phyloP scores from a whole-genome alignment of 768 basidiomycete species.

The Naganishia vishniacii region DNA sequence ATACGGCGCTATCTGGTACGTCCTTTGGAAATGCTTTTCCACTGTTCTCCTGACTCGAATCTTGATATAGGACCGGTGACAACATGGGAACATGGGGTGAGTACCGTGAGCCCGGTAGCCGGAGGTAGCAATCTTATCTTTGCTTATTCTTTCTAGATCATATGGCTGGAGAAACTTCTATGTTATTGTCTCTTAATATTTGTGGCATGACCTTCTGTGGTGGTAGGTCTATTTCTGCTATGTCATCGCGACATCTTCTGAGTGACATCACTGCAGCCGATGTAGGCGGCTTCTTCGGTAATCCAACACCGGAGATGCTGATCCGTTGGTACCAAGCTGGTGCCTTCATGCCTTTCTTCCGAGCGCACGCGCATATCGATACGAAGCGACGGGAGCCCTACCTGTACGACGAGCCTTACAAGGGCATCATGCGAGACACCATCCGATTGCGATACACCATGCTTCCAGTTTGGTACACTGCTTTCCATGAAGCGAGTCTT shows the following conservation, averaged over 20 bases:
- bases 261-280: constrained; percentile 60
- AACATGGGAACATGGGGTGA: constrained; percentile 83
- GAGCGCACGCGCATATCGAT: constrained; percentile 96
- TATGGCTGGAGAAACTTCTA: constrained; percentile 86
- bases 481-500: constrained; percentile 79
- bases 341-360: constrained; percentile 92
- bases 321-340: constrained; percentile 97
- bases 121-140: too few relatives aligned
- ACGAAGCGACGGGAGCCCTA: constrained; percentile 96
- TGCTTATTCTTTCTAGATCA: constrained; percentile 57
- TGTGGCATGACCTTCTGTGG: constrained; percentile 88
- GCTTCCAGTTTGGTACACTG: constrained; percentile 95
- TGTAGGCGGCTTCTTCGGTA: constrained; percentile 97
- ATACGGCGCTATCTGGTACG: constrained; percentile 85
- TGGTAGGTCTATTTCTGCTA: constrained; percentile 56
- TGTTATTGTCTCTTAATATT: constrained; percentile 81
- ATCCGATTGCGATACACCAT: constrained; percentile 77
- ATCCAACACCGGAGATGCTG: constrained; percentile 89
- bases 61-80: constrained; percentile 65
- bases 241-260: not conserved
- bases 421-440: constrained; percentile 69
- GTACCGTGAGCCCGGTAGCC: too few relatives aligned
- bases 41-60: not conserved
- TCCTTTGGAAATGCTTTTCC: not conserved
- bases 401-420: constrained; percentile 82